These are phyloP conservation scores for Myxozyma mucilagina DNA, from an alignment of 805 yeast genomes.

Conservation along the genomic window DNA sequence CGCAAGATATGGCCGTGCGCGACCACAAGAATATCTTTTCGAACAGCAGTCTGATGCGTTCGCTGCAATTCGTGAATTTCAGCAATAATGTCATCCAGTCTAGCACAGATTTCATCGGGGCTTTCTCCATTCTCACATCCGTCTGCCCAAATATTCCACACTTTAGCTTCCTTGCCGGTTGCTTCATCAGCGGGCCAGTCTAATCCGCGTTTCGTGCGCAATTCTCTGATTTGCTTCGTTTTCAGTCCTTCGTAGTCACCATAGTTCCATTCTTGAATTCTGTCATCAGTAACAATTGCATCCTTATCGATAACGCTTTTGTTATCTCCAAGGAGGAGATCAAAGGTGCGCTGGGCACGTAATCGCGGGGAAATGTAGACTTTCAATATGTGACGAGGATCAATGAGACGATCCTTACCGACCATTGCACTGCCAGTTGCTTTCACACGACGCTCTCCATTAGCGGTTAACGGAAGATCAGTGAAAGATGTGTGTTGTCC, in stretches of 20 bases:
- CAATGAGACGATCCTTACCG: conserved; percentile 58
- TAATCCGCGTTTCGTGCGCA: conserved; percentile 62
- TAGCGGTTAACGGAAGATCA: conserved; percentile 73
- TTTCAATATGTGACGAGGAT: conserved; percentile 61
- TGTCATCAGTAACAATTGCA: conserved; percentile 48
- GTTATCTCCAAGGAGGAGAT: conserved; percentile 47
- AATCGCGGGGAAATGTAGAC: conserved; percentile 78
- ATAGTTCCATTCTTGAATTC: conserved; percentile 91
- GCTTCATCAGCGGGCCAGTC: conserved; percentile 35
- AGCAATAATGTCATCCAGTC: conserved; percentile 71
- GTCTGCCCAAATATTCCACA: conserved; percentile 85
- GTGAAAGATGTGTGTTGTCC: conserved; percentile 91
- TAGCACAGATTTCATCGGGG: conserved; percentile 60
- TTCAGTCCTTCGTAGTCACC: conserved; percentile 90
- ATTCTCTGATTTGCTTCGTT: conserved; percentile 63
- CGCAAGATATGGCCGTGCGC: conserved; percentile 95
- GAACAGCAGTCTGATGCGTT: conserved; percentile 47
- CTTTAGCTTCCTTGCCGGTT: conserved; percentile 32
- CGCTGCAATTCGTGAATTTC: conserved; percentile 63
- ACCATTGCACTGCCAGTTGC: conserved; percentile 72
- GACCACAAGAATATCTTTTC: conserved; percentile 58
- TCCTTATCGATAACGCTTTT: conserved; percentile 33
- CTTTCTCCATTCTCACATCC: conserved; percentile 93
- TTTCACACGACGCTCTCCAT: conserved; percentile 74
- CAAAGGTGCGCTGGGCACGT: conserved; percentile 75